Conservation (phyloP, 2,329 filamentous ascomycete genomes). For the Colletotrichum brevisporum region DNA sequence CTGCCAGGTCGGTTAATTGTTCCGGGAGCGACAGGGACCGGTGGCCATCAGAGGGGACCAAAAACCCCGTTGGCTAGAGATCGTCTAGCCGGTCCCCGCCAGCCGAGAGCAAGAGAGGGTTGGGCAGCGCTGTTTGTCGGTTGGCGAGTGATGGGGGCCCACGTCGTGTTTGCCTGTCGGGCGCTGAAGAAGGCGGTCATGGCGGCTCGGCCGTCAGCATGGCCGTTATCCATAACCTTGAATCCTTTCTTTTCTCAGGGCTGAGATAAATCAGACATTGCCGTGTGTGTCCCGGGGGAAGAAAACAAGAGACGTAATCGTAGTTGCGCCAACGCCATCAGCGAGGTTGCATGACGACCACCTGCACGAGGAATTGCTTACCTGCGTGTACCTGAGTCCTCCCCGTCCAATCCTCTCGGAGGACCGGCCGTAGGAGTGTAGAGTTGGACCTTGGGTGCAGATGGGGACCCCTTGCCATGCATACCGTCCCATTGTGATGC, state of each 20-base stretch:
- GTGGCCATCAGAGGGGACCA: background rate
- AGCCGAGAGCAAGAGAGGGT: background rate
- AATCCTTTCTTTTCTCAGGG: background rate
- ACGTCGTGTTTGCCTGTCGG: constrained; percentile 12
- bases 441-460: constrained; percentile 9
- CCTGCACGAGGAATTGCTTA: constrained; percentile 31
- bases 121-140: constrained; percentile 7
- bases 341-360: constrained; percentile 28
- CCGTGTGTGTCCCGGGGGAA: background rate
- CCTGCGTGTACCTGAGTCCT: constrained; percentile 23
- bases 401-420: constrained; percentile 17
- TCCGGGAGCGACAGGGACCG: constrained; percentile 19
- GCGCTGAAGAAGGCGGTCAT: constrained; percentile 14
- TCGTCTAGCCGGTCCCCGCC: background rate
- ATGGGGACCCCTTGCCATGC: constrained; percentile 19
- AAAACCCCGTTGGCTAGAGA: background rate
- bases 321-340: background rate
- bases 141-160: constrained; percentile 3
- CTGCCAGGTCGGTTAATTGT: constrained; percentile 19
- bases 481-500: constrained; percentile 27
- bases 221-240: background rate
- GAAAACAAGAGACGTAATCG: background rate
- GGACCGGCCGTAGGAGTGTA: background rate
- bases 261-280: constrained; percentile 1
- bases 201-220: background rate